Conservation (phyloP, 2,329 filamentous ascomycete genomes). For the Cercospora sp. region DNA sequence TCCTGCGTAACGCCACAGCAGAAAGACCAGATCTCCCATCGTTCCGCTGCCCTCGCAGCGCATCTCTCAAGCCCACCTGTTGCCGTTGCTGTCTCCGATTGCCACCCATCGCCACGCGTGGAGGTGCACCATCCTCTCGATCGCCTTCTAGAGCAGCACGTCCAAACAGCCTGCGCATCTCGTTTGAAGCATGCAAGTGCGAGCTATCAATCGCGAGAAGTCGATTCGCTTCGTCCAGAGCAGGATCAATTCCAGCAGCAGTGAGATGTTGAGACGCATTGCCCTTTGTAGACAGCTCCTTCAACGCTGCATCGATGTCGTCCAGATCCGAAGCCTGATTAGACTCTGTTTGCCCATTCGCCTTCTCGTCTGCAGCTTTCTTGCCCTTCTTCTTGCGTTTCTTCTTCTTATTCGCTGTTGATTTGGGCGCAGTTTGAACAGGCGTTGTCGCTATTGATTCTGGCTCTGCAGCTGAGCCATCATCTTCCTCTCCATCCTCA, state of each 20-base stretch:
- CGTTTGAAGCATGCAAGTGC: constrained; percentile 81
- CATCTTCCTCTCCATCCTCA: constrained; percentile 39
- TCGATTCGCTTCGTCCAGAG: constrained; percentile 52
- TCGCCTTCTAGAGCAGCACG: constrained; percentile 61
- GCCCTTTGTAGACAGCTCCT: constrained; percentile 53
- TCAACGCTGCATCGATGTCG: constrained; percentile 67
- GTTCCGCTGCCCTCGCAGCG: constrained; percentile 53
- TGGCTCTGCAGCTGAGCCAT: constrained; percentile 21
- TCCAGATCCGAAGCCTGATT: constrained; percentile 47
- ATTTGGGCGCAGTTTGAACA: constrained; percentile 19
- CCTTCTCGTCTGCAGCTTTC: constrained; percentile 21
- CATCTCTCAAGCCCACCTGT: constrained; percentile 60
- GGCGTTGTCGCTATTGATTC: constrained; percentile 35
- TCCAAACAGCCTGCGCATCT: constrained; percentile 80
- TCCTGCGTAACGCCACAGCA: constrained; percentile 71
- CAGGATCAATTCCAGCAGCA: constrained; percentile 38
- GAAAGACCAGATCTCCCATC: constrained; percentile 65
- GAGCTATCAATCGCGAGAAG: constrained; percentile 66
- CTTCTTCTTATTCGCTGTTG: constrained; percentile 52
- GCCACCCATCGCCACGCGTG: constrained; percentile 30
- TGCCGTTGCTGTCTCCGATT: constrained; percentile 44
- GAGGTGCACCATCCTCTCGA: constrained; percentile 53
- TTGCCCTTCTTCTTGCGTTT: constrained; percentile 65
- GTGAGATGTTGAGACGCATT: constrained; percentile 27
- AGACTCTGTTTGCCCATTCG: constrained; percentile 17